Base-by-base conservation (phyloP, 352 stramenopile species). In the Phytophthora aleatoria region DNA sequence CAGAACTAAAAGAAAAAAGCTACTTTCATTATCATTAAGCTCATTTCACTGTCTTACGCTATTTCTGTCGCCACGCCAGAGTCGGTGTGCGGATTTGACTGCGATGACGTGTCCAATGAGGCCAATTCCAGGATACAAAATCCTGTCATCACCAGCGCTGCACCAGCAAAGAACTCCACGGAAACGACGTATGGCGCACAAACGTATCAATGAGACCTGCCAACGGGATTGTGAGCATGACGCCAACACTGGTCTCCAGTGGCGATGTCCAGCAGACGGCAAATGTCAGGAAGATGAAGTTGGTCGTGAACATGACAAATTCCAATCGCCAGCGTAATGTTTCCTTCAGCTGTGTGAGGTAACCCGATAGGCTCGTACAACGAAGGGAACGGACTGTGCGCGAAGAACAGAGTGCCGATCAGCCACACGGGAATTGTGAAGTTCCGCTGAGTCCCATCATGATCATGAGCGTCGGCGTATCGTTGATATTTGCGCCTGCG, bases 191-290 rank as follows among this genome's bases (percentile, higher is more conserved):
- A 47, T 69, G 52, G 62, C 84, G 72, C 35, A 87, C 49, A 13
- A 76, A 30, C 9, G 64, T 74, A 57, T 85, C 78, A 33, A 83
- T 54, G 11, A 80, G 12, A 0, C 68, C 78, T 4, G 78, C 79
- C 31, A 87, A 60, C 16, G 78, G 78, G 38, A 85, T 85, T 42
- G 76, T 87, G 58, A 87, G 68, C 78, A 87, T 85, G 56, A 78
- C 85, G 0, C 71, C 74, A 41, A 85, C 78, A 50, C 8, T 41
- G 10, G 78, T 85, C 57, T 87, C 78, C 11, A 87, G 52, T n/a
- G 35, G 35, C 35, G 35, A 41, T 5, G 35, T 41, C 35, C 10
- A 41, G 10, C 35, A 41, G 9, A 10, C 73, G 85, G 50, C 60
- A 73, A 16, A 87, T 54, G 20, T 73, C 52, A 83, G 61, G 24